A percentile compares a stretch with the other conserved stretches of the same genome.
Conservation (phyloP, 2,329 filamentous ascomycete genomes). For the Claviceps africana region DNA sequence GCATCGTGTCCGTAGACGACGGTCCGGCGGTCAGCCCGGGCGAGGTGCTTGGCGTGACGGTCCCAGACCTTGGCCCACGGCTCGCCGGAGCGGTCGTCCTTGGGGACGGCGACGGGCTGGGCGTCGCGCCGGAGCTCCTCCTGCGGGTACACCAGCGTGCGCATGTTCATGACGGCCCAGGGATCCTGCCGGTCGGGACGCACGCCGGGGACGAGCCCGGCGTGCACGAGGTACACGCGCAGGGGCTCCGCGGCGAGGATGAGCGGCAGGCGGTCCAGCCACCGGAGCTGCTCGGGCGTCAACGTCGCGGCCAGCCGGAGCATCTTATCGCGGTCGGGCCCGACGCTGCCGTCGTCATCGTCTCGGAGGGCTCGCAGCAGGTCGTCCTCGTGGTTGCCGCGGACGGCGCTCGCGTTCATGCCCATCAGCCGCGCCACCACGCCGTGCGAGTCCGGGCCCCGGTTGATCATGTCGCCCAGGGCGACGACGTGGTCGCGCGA, state of each 20-base stretch:
- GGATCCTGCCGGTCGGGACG: conserved; percentile 58
- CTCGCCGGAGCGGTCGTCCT: conserved; percentile 36
- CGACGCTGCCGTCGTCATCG: conserved; percentile 15
- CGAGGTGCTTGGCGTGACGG: conserved; percentile 27
- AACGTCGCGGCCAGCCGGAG: conserved; percentile 44
- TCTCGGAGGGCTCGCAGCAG: conserved; percentile 55
- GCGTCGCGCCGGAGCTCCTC: conserved; percentile 24
- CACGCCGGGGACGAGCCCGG: conserved; percentile 66
- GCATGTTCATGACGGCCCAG: conserved; percentile 83
- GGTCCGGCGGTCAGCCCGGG: conserved; percentile 34
- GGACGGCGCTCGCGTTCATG: conserved; percentile 64
- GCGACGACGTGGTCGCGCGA: conserved; percentile 57
- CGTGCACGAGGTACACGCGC: conserved; percentile 62
- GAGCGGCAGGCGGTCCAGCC: conserved; percentile 60
- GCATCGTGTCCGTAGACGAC: conserved; percentile 85
- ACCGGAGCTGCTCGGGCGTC: conserved; percentile 45
- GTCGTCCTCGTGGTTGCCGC: conserved; percentile 86
- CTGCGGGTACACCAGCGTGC: conserved; percentile 50
- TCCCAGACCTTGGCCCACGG: conserved; percentile 57
- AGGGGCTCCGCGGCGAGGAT: conserved; percentile 60
- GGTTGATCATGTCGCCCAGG: conserved; percentile 67
- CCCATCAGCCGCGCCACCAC: conserved; percentile 64
- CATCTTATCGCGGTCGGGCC: conserved; percentile 17
- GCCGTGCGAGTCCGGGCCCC: conserved; percentile 69
- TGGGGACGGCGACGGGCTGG: conserved; percentile 19